Evolutionary conservation across 202 grass and related monocot species (phyloP).

Genomic region (Hordeum pubiflorum): DNA sequence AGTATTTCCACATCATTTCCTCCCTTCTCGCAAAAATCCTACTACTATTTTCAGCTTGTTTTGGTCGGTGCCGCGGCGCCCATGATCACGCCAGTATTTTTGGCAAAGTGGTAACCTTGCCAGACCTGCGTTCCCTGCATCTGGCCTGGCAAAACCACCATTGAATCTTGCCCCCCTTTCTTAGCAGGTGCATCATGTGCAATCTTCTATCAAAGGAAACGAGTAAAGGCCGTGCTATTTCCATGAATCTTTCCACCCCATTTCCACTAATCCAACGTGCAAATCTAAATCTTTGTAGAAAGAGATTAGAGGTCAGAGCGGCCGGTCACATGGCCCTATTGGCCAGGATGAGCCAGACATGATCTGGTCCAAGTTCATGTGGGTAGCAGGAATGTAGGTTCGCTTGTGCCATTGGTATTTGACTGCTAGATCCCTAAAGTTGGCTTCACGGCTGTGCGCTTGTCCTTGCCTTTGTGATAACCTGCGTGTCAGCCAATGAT

Average conservation of each 20-base stretch:
- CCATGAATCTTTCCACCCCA: neutral
- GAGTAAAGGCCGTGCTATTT: slow-evolving; percentile 23
- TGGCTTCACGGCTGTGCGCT: slow-evolving; percentile 11
- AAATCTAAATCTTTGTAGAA: slow-evolving; percentile 6
- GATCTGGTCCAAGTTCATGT: slow-evolving; percentile 38
- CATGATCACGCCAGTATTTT: slow-evolving; percentile 26
- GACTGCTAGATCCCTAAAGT: slow-evolving; percentile 26
- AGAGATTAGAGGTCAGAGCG: neutral
- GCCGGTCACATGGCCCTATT: slow-evolving; percentile 1
- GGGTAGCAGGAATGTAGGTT: slow-evolving; percentile 41
- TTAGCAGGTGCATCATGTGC: slow-evolving; percentile 20
- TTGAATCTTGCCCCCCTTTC: slow-evolving; percentile 17
- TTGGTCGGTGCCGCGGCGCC: slow-evolving; percentile 30
- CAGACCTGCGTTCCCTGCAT: slow-evolving; percentile 14
- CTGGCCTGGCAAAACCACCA: slow-evolving; percentile 3
- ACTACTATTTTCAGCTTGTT: slow-evolving; percentile 22
- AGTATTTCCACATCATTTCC: slow-evolving; percentile 8
- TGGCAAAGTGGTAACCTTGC: slow-evolving; percentile 23
- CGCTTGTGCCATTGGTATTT: slow-evolving; percentile 30
- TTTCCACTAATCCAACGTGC: neutral
- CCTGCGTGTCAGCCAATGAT: slow-evolving; percentile 35
- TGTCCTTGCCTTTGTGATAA: slow-evolving; percentile 28
- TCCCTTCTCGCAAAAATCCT: neutral
- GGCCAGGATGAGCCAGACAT: slow-evolving; percentile 11
- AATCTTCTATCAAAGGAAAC: slow-evolving; percentile 23